Evolutionary conservation across 2,329 filamentous ascomycete genomes (phyloP), one percentile per base, ranked within the genome.

Genomic region (Colletotrichum noveboracense): DNA sequence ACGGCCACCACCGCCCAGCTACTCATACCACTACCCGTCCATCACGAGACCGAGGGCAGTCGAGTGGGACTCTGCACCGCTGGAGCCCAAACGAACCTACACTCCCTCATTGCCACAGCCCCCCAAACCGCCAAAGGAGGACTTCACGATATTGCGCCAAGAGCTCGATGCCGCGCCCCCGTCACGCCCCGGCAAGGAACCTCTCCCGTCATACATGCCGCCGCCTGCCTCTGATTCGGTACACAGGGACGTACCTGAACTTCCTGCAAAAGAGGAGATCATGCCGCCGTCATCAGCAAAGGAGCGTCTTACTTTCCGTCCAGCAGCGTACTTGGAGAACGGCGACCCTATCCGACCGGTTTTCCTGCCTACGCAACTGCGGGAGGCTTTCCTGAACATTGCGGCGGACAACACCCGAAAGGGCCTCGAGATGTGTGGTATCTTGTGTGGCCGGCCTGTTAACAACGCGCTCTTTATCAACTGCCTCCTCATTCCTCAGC

Each of bases 391-490:
- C 82, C 89, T 98, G 21, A 85, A 90, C 5, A 87, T 96, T 34
- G 96, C 96, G 0, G 86, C 90, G 0, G 85, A 91, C 21, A 98
- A 99, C 82, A 99, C 97, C 0, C 87, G 87, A 34, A 89, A 89
- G 5, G 97, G 97, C 43, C 89, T 98, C 21, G 97, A 99, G 86
- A 98, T 97, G 79, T 98, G 97, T 82, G 97, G 96, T 43, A 96
- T 99, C 78, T 90, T 99, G 13, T 98, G 96, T 81, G 97, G 96
- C 9, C 96, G 95, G 1, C 89, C 96, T 2, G 94, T 98, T 80
- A 96, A 96, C 79, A 98, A 98, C 82, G 97, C 97, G 1, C 89
- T 99, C 5, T 98, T 98, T 86, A 93, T 99, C 75, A 95, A 94
- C 7, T 93, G 94, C 71, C 90, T 99, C 7, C 90, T 99, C 28